phyloP scores from a whole-genome alignment of 2,329 filamentous ascomycete species.

The Ceratocystis diversiconidia region DNA sequence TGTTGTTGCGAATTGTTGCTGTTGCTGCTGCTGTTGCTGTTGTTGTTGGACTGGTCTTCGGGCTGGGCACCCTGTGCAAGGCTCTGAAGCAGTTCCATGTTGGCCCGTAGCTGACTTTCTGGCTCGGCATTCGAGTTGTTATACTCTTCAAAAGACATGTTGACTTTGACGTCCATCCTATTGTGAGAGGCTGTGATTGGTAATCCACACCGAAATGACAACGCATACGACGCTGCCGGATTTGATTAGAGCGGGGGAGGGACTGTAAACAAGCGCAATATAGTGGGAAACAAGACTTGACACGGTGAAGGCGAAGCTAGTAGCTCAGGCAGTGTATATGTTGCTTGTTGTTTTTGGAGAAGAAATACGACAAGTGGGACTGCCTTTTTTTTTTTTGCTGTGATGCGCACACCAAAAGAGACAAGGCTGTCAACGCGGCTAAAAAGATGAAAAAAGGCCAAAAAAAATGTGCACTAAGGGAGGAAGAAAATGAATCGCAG shows the following conservation, averaged over 20 bases:
- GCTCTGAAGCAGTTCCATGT: slow-evolving; percentile 16
- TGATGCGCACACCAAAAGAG: slow-evolving; percentile 6
- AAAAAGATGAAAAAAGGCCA: slow-evolving; percentile 3
- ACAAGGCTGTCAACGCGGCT: neutral
- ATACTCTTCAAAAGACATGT: slow-evolving; percentile 12
- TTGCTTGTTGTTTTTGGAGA: neutral
- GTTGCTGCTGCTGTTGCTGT: neutral
- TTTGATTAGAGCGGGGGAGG: neutral
- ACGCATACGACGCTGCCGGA: neutral
- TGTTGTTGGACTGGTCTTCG: neutral
- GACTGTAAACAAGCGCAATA: neutral
- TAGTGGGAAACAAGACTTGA: neutral
- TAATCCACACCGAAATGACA: neutral
- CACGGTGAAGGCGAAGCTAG: neutral
- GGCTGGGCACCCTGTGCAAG: slow-evolving; percentile 9
- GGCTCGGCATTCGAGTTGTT: slow-evolving; percentile 8
- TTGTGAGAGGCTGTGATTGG: neutral
- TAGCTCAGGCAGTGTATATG: neutral
- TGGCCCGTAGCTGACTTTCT: slow-evolving; percentile 12
- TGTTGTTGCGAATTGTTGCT: neutral
- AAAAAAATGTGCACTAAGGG: neutral
- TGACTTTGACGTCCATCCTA: slow-evolving; percentile 6
- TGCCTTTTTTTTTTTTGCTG: neutral
- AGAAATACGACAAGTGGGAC: slow-evolving; percentile 1
- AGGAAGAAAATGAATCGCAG: neutral